Evolutionary conservation across 2,329 filamentous ascomycete genomes (phyloP).

Genomic region (Penicillium glabrum): DNA sequence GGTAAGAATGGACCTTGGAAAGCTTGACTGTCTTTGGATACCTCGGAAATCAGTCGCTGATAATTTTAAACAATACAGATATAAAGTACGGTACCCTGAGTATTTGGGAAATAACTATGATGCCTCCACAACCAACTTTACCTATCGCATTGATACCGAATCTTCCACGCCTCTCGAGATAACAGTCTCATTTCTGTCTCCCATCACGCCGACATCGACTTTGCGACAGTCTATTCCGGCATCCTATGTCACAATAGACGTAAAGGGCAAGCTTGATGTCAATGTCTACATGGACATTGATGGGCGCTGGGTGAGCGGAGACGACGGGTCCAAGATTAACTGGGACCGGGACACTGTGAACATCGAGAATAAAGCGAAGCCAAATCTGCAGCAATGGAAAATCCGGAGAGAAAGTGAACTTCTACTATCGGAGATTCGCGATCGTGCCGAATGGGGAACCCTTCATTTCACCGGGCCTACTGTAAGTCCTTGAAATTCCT

Average conservation of each 20-base stretch:
- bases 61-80: constrained; percentile 38
- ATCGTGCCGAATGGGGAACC: constrained; percentile 81
- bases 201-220: constrained; percentile 78
- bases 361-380: constrained; percentile 40
- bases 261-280: constrained; percentile 65
- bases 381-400: constrained; percentile 44
- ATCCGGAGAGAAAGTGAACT: constrained; percentile 54
- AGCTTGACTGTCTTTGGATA: background rate
- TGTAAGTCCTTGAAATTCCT: constrained; percentile 28
- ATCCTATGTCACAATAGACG: constrained; percentile 71
- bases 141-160: constrained; percentile 58
- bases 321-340: constrained; percentile 65
- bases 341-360: constrained; percentile 63
- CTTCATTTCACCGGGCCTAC: constrained; percentile 73
- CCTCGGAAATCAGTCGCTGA: background rate
- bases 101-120: constrained; percentile 66
- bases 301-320: constrained; percentile 79
- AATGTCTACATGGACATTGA: constrained; percentile 67
- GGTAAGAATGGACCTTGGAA: constrained; percentile 31
- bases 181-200: constrained; percentile 67
- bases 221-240: constrained; percentile 80
- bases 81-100: constrained; percentile 57
- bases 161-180: constrained; percentile 50
- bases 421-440: constrained; percentile 70
- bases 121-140: constrained; percentile 69